A percentile compares a stretch with the other conserved stretches of the same genome.
Conservation (phyloP, 768 basidiomycete genomes). For the Agrocybe pediades region DNA sequence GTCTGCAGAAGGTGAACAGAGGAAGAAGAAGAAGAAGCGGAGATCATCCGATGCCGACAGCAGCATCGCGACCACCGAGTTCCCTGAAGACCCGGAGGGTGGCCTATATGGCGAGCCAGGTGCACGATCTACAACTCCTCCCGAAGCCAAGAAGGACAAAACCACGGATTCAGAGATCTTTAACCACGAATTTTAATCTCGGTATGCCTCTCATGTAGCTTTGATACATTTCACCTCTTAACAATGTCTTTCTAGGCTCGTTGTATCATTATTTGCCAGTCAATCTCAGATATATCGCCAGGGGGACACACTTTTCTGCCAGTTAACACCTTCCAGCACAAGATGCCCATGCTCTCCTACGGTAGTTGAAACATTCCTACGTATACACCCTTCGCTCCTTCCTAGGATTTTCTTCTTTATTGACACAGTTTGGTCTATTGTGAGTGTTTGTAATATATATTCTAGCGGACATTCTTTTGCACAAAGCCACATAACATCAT, state of each 20-base stretch:
- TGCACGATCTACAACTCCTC: neutral
- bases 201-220: neutral
- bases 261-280: too few relatives aligned
- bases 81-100: slow-evolving; percentile 75
- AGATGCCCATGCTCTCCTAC: neutral
- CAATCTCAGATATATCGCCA: too few relatives aligned
- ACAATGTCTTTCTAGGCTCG: too few relatives aligned
- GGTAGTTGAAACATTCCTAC: neutral
- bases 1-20: slow-evolving; percentile 35
- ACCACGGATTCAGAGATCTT: slow-evolving; percentile 38
- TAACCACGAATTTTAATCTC: slow-evolving; percentile 62
- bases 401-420: neutral
- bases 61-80: slow-evolving; percentile 41
- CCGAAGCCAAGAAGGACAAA: neutral
- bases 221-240: neutral
- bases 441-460: neutral
- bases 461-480: neutral
- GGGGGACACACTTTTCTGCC: too few relatives aligned
- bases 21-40: slow-evolving; percentile 60
- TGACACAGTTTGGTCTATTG: neutral
- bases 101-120: slow-evolving; percentile 56
- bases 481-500: neutral
- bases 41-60: slow-evolving; percentile 43
- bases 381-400: neutral
- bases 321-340: too few relatives aligned